Evolutionary conservation across 371 early-diverging fungal genomes (phyloP).

Genomic region (Mucor piriformis): DNA sequence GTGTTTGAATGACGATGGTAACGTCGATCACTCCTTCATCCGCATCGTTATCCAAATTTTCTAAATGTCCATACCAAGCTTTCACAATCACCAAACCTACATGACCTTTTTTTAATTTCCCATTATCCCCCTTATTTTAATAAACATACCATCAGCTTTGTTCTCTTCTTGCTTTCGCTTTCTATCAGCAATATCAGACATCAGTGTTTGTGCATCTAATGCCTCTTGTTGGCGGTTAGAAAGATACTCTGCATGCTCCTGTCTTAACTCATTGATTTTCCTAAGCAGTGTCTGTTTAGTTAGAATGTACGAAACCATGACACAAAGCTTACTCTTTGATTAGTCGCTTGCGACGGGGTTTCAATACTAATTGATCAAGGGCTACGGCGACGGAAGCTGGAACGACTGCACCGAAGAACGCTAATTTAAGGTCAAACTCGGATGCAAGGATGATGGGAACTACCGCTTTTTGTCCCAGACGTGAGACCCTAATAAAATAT

Average conservation of each 20-base stretch:
- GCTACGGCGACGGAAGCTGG: conserved; percentile 69
- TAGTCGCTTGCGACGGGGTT: conserved; percentile 67
- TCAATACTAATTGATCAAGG: conserved; percentile 69
- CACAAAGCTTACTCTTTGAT: conserved; percentile 56
- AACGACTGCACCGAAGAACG: conserved; percentile 66
- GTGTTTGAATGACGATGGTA: conserved; percentile 79
- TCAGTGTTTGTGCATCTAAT: conserved; percentile 71
- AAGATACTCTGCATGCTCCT: conserved; percentile 77
- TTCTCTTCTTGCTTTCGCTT: conserved; percentile 69
- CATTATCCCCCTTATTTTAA: background rate
- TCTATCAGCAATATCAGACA: conserved; percentile 72
- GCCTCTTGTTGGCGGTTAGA: conserved; percentile 77
- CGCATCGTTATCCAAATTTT: conserved; percentile 35
- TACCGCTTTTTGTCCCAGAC: conserved; percentile 82
- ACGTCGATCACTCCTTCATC: conserved; percentile 77
- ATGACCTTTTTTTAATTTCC: background rate
- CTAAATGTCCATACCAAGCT: conserved; percentile 87
- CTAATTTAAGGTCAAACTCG: conserved; percentile 69
- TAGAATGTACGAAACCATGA: background rate
- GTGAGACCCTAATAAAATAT: conserved; percentile 59
- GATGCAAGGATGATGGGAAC: conserved; percentile 83
- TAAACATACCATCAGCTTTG: conserved; percentile 56
- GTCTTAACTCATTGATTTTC: conserved; percentile 73
- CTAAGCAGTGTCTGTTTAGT: conserved; percentile 27
- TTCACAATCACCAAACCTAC: conserved; percentile 84